Conservation (phyloP, 805 yeast species). For the Candida sonorensis region DNA sequence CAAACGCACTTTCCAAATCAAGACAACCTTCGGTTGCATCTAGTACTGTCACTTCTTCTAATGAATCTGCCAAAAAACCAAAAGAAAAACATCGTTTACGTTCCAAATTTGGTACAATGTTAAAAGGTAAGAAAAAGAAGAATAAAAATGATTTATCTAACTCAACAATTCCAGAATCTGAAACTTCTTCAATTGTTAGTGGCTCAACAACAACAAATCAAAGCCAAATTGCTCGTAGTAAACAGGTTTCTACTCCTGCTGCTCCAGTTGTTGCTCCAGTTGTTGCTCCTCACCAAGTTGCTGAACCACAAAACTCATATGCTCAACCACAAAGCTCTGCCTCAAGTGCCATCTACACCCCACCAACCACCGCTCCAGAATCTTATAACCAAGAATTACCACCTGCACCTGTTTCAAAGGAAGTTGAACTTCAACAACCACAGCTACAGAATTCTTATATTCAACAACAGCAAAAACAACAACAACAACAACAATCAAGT, state of each 20-base stretch:
- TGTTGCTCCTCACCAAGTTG: too few relatives aligned
- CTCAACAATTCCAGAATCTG: conserved; percentile 27
- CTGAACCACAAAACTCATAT: too few relatives aligned
- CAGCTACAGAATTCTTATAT: not conserved
- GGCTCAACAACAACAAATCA: conserved; percentile 6
- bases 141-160: conserved; percentile 20
- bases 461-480: not conserved
- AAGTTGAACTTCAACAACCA: conserved; percentile 1
- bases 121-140: conserved; percentile 46
- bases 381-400: too few relatives aligned
- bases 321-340: too few relatives aligned
- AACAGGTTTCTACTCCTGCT: too few relatives aligned
- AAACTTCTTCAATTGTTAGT: conserved; percentile 23
- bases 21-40: conserved; percentile 11
- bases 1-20: conserved; percentile 5
- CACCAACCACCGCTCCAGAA: too few relatives aligned
- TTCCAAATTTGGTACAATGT: conserved; percentile 71
- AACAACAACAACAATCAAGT: conserved; percentile 7
- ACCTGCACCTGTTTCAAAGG: not conserved
- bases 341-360: too few relatives aligned
- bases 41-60: conserved; percentile 2
- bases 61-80: conserved; percentile 5
- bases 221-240: conserved; percentile 1
- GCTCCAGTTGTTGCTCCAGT: too few relatives aligned
- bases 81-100: conserved; percentile 38